A percentile compares a stretch with the other conserved stretches of the same genome.
Evolutionary conservation across 805 yeast species (phyloP).

Genomic region (Candida dendrica): DNA sequence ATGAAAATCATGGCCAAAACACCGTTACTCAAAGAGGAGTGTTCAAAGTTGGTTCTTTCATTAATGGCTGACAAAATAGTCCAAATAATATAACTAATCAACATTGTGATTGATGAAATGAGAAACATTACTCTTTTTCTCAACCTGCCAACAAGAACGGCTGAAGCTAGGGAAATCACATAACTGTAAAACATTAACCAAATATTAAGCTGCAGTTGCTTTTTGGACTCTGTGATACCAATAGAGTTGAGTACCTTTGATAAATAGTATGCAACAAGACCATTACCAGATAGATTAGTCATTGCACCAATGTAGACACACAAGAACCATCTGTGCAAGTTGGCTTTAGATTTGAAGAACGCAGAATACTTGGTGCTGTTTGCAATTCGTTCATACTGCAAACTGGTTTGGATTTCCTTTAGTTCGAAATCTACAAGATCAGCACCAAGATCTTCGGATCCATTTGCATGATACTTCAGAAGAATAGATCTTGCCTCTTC

Average conservation of each 20-base stretch:
- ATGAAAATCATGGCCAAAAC: conserved; percentile 41
- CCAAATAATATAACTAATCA: conserved; percentile 28
- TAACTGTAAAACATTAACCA: conserved; percentile 35
- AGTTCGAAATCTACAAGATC: conserved; percentile 27
- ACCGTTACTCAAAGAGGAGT: conserved; percentile 30
- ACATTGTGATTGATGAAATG: conserved; percentile 24
- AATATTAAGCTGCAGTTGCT: conserved; percentile 39
- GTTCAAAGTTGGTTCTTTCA: conserved; percentile 2
- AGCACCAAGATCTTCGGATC: conserved; percentile 17
- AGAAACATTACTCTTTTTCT: conserved; percentile 28
- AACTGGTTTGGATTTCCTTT: conserved; percentile 27
- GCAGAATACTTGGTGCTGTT: conserved; percentile 24
- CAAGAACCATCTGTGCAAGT: conserved; percentile 31
- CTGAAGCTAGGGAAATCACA: conserved; percentile 18
- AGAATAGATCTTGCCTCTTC: conserved; percentile 35
- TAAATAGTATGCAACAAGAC: conserved; percentile 39
- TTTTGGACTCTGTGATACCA: conserved; percentile 35
- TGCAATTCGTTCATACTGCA: conserved; percentile 29
- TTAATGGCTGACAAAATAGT: conserved; percentile 33
- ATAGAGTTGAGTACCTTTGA: conserved; percentile 39
- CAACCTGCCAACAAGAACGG: conserved; percentile 15
- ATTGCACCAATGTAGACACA: conserved; percentile 23
- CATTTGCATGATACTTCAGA: conserved; percentile 27
- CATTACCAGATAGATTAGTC: conserved; percentile 39
- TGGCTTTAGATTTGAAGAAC: conserved; percentile 24